These are phyloP conservation scores for Globisporangium ultimum DNA, from an alignment of 352 stramenopile genomes.

Conservation along the genomic window DNA sequence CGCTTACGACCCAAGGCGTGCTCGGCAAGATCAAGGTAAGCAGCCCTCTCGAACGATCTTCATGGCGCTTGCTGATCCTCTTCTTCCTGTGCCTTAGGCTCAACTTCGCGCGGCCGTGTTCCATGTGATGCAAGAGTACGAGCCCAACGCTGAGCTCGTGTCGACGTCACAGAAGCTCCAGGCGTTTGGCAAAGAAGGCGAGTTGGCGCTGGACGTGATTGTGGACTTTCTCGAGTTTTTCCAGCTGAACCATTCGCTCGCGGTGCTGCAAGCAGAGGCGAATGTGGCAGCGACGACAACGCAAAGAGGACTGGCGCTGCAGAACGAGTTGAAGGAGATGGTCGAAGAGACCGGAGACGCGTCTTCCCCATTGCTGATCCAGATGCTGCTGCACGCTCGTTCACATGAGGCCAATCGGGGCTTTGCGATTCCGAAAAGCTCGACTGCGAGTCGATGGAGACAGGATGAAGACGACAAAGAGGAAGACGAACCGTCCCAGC, in stretches of 20 bases:
- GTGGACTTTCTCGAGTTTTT: slow-evolving; percentile 59
- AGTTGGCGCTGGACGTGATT: slow-evolving; percentile 45
- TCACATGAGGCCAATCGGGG: not conserved
- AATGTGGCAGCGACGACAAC: slow-evolving; percentile 2
- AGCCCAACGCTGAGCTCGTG: slow-evolving; percentile 7
- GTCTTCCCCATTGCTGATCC: slow-evolving; percentile 21
- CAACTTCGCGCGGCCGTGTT: slow-evolving; percentile 75
- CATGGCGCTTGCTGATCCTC: too few relatives aligned
- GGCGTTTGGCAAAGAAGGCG: slow-evolving; percentile 27
- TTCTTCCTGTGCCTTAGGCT: slow-evolving; percentile 31
- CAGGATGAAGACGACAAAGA: not conserved
- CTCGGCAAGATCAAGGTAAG: slow-evolving; percentile 68
- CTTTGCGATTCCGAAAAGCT: not conserved
- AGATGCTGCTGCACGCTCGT: slow-evolving; percentile 15
- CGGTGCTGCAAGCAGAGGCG: slow-evolving; percentile 45
- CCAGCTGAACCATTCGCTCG: slow-evolving; percentile 50
- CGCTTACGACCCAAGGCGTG: slow-evolving; percentile 58
- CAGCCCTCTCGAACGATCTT: too few relatives aligned
- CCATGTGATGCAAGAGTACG: slow-evolving; percentile 64
- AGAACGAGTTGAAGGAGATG: slow-evolving; percentile 13
- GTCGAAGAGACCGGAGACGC: slow-evolving; percentile 8
- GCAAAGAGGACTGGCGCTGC: not conserved
- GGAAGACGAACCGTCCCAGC: not conserved
- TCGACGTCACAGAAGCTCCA: slow-evolving; percentile 6
- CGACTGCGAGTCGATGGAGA: not conserved